Evolutionary conservation across 129 eudicot species (phyloP), one percentile per base, ranked within the genome.

Genomic region (Glebionis coronaria): DNA sequence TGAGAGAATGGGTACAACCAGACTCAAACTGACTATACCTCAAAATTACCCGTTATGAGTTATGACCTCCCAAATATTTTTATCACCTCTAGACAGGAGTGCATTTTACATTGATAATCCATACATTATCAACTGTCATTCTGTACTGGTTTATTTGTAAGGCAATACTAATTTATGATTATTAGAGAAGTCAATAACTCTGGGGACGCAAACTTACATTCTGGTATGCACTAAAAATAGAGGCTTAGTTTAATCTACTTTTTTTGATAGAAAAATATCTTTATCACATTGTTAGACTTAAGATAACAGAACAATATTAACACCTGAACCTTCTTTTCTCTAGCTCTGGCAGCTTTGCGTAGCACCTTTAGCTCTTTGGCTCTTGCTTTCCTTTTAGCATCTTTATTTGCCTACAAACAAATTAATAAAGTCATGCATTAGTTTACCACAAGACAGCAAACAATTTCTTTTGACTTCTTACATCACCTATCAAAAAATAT

Each of bases 351-450:
- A n/a, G n/a, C 90, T 81, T 81, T 90, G 28, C 83, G 87, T 62
- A 78, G 70, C 76, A 72, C 77, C 79, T 87, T 90, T 75, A 82
- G 58, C 81, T 90, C 88, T 78, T 90, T 90, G 25, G 87, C 83
- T 69, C 85, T 84, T 61, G 92, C 90, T 81, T 90, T 90, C 85
- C 84, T 78, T 83, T 82, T 87, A 52, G 92, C 90, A 73, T 90
- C 92, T 69, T 90, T 90, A 55, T 84, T 90, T 38, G 95, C 91
- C 97, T 90, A 76, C 49, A 45, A 40, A 59, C 15, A 67, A 52
- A 45, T 53, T 18, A 51, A 68, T 56, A 52, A 57, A 19, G 13
- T 21, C 16, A 9, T 23, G 25, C 10, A 81, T 52, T 4, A 28
- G 59, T 25, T 28, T 44, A 78, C 31, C 45, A 65, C 35, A 45